A percentile compares a stretch with the other conserved stretches of the same genome.
Conservation (phyloP, 1,284 basidiomycete species). For the Xerocomus amazonicus region DNA sequence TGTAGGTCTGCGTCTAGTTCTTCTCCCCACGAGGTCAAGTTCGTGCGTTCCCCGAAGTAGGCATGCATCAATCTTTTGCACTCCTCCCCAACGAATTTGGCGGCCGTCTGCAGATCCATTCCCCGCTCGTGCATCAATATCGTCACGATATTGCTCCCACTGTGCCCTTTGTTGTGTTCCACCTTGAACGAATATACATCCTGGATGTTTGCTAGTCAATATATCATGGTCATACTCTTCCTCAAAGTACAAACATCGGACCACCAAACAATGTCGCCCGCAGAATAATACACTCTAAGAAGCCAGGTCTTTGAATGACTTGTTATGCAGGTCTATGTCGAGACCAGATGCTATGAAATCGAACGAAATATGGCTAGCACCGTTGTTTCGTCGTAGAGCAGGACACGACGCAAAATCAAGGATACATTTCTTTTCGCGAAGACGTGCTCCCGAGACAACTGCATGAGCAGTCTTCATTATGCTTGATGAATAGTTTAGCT, state of each 20-base stretch:
- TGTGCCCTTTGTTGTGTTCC: slow-evolving; percentile 67
- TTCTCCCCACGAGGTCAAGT: slow-evolving; percentile 48
- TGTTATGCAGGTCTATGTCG: slow-evolving; percentile 59
- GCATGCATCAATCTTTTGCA: slow-evolving; percentile 48
- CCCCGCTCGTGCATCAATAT: slow-evolving; percentile 58
- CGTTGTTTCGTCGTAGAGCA: slow-evolving; percentile 60
- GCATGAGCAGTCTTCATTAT: slow-evolving; percentile 53
- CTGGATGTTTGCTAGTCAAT: slow-evolving; percentile 33
- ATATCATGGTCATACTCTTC: not conserved
- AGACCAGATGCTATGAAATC: slow-evolving; percentile 58
- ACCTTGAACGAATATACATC: slow-evolving; percentile 72
- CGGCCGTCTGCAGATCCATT: slow-evolving; percentile 54
- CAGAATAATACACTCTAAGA: slow-evolving; percentile 56
- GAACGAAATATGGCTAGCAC: slow-evolving; percentile 61
- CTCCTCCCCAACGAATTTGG: slow-evolving; percentile 52
- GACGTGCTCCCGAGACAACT: slow-evolving; percentile 56
- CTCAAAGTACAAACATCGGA: slow-evolving; percentile 46
- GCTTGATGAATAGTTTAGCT: slow-evolving; percentile 48
- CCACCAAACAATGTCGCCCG: slow-evolving; percentile 67
- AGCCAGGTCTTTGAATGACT: slow-evolving; percentile 53
- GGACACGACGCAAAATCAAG: slow-evolving; percentile 52
- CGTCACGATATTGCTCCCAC: slow-evolving; percentile 63
- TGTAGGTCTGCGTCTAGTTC: slow-evolving; percentile 46
- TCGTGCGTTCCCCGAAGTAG: slow-evolving; percentile 46
- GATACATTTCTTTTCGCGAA: slow-evolving; percentile 53